Evolutionary conservation across 78 protist species (phyloP), one percentile per base, ranked within the genome.

Genomic region (Tieghemostelium lacteum): DNA sequence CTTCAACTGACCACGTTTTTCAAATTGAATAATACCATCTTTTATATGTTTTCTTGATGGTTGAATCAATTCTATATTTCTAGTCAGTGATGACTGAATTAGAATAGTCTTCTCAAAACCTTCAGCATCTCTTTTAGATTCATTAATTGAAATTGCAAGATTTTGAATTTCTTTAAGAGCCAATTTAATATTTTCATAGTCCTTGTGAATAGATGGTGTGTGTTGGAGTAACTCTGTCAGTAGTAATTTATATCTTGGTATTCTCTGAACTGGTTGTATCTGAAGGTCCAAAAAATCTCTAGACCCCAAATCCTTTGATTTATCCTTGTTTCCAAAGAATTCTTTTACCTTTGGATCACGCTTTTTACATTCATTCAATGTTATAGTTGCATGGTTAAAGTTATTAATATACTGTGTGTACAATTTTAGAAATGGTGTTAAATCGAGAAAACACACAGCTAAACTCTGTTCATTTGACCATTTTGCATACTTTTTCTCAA

Each of bases 231-330:
- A 33, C 33, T 83, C 91, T 8, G 78, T 42, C 16, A 83, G 62
- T 1, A 83, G 29, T 42, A 83, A 58, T 58, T 60, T 83, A 33
- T 83, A 83, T 83, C 91, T 83, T 58, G 91, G 91, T 31, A 83
- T 83, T 70, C 91, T 66, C 58, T 83, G 91, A 6, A 83, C 91
- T 19, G 91, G 91, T 69, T 83, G 91, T 42, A 83, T 83, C 33
- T 83, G 76, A 26, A 83, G 58, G 33, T 83, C 91, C 0, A 83
- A 45, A 66, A 83, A 83, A 69, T 83, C 91, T 20, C 75, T 69
- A 33, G 58, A 58, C 8, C 61, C 69, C 19, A 83, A 31, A 58
- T 83, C 91, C 37, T 83, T 83, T 26, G 69, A 83, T n/a, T n/a
- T n/a, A n/a, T n/a, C n/a, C n/a, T n/a, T n/a, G n/a, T n/a, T n/a